Evolutionary conservation across 2,329 filamentous ascomycete species (phyloP).

Genomic region (Cadophora sp.): DNA sequence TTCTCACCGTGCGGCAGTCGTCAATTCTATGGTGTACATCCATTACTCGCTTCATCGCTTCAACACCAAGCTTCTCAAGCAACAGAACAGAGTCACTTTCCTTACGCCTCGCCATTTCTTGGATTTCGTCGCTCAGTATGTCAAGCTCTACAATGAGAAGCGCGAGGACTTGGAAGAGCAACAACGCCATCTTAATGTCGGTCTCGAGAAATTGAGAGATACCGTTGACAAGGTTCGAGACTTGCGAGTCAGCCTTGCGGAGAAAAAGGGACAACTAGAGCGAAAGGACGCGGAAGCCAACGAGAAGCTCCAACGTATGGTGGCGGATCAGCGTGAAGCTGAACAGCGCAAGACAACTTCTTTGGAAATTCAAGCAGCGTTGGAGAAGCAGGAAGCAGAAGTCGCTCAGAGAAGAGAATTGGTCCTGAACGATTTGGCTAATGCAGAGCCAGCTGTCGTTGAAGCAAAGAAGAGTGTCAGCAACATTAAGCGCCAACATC

Average conservation of each 20-base stretch:
- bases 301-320: constrained; percentile 96
- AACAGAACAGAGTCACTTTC: constrained; percentile 91
- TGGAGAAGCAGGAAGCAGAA: constrained; percentile 89
- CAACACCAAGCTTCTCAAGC: constrained; percentile 86
- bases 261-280: constrained; percentile 93
- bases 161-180: constrained; percentile 98
- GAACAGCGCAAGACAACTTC: constrained; percentile 90
- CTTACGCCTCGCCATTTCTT: constrained; percentile 96
- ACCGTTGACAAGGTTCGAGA: constrained; percentile 98
- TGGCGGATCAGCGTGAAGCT: constrained; percentile 92
- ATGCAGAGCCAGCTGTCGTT: constrained; percentile 89
- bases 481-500: constrained; percentile 96
- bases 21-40: constrained; percentile 99
- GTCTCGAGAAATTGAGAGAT: constrained; percentile 94
- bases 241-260: constrained; percentile 84
- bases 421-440: constrained; percentile 85
- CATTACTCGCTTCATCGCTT: constrained; percentile 93
- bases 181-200: constrained; percentile 96
- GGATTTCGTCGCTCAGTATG: constrained; percentile 97
- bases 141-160: constrained; percentile 97
- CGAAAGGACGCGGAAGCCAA: constrained; percentile 95
- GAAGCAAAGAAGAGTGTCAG: constrained; percentile 96
- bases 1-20: constrained; percentile 86
- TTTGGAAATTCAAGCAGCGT: constrained; percentile 83
- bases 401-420: constrained; percentile 84